Base-by-base conservation (phyloP, 2,329 filamentous ascomycete species). In the Fusarium equiseti region DNA sequence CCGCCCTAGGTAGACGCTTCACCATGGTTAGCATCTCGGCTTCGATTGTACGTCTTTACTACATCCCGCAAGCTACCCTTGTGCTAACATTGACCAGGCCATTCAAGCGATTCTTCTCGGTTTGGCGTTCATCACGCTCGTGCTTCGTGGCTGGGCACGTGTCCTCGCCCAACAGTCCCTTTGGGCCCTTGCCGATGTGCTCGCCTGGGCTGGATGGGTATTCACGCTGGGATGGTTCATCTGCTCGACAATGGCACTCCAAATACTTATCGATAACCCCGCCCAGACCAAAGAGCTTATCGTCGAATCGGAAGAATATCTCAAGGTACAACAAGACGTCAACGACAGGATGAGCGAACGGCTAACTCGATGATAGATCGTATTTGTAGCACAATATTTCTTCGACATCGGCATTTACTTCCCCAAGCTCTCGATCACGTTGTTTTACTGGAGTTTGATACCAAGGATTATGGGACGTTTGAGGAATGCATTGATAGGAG, bases 171-270 rank as follows among this genome's bases (percentile, higher is more conserved):
- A 65, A n/a, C 62, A 59, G 12, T 26, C 27, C 11, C 5, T 65
- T 0, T 29, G 59, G 4, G 42, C 38, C 8, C 52, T 56, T 2
- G 24, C 45, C 1, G 60, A 65, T 26, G 4, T 38, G 1, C 59
- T 65, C 3, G 60, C 62, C 5, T 65, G 62, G 62, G 40, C 40
- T 7, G 62, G 62, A 13, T 65, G 60, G 60, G 3, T 59, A 8
- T 65, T 65, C 6, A 65, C 60, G 5, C 24, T 65, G 6, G 62
- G 62, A 24, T 65, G 62, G 62, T 65, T 65, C 3, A 65, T 65
- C n/a, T 65, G 60, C 22, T 65, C 62, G 26, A 65, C 62, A 6
- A 35, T 65, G 5, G 62, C 62, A 10, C 52, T 65, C 2, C 24
- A 15, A n/a, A 59, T 59, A 3, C 45, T 65, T 5, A 65, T 65